These are phyloP conservation scores for Trichoderma oligosporum DNA, from an alignment of 2,329 filamentous ascomycete genomes.

Conservation along the genomic window DNA sequence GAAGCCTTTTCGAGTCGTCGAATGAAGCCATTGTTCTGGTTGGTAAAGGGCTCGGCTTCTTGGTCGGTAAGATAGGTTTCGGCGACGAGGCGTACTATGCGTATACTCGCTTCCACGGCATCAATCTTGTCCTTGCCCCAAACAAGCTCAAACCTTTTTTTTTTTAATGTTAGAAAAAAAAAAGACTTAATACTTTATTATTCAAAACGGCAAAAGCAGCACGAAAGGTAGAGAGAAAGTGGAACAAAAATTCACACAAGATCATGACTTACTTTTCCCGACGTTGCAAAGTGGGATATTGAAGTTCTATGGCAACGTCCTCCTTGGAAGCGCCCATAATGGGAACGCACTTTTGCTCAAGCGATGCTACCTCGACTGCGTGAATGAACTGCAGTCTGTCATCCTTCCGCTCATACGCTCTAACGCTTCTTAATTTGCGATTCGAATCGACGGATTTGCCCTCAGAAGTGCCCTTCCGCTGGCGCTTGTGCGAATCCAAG, in stretches of 20 bases:
- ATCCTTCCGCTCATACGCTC: slow-evolving; percentile 43
- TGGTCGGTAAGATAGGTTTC: slow-evolving; percentile 74
- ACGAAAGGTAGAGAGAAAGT: neutral
- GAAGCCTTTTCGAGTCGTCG: slow-evolving; percentile 73
- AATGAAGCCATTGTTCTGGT: slow-evolving; percentile 69
- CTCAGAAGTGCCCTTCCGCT: slow-evolving; percentile 41
- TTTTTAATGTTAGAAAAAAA: neutral
- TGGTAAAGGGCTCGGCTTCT: slow-evolving; percentile 63
- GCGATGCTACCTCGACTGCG: slow-evolving; percentile 53
- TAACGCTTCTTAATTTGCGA: slow-evolving; percentile 44
- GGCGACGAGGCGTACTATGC: slow-evolving; percentile 65
- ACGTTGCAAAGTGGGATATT: slow-evolving; percentile 74
- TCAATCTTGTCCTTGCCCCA: slow-evolving; percentile 76
- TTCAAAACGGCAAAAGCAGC: neutral
- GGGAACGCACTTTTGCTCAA: slow-evolving; percentile 48
- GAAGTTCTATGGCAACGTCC: slow-evolving; percentile 62
- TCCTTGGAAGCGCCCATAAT: slow-evolving; percentile 48
- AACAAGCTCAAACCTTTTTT: slow-evolving; percentile 56
- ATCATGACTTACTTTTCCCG: slow-evolving; percentile 58
- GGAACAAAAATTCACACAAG: neutral
- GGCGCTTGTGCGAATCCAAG: slow-evolving; percentile 47
- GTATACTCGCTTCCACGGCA: slow-evolving; percentile 68
- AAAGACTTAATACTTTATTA: no score
- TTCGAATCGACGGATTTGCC: slow-evolving; percentile 44
- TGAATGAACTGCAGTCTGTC: slow-evolving; percentile 51